Evolutionary conservation across 169 alveolate species (phyloP).

Genomic region (Eimeria sp.): DNA sequence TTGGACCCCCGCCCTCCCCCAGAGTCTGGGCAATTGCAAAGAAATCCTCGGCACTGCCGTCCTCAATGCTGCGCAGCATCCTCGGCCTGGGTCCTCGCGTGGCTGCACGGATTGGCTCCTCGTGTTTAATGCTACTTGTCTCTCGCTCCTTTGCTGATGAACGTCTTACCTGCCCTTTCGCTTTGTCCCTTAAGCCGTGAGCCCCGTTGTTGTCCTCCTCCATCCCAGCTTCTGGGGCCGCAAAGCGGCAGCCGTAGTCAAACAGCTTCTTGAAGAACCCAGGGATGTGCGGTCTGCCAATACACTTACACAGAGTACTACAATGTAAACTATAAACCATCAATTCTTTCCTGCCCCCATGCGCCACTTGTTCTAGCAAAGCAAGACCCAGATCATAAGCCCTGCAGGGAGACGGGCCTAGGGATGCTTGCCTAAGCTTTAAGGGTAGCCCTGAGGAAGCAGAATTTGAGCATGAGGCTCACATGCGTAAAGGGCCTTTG

Average conservation of each 20-base stretch:
- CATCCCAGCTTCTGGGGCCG: not conserved
- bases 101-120: not conserved
- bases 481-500: constrained; percentile 70
- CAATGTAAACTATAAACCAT: not conserved
- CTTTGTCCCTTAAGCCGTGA: not conserved
- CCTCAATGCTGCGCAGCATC: constrained; percentile 15
- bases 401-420: not conserved
- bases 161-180: not conserved
- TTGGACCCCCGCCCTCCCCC: constrained; percentile 77
- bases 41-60: constrained; percentile 67
- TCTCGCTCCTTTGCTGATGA: not conserved
- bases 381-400: not conserved
- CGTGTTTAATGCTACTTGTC: not conserved
- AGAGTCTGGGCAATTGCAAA: constrained; percentile 64
- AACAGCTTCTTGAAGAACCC: constrained; percentile 55
- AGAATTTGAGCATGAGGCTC: not conserved
- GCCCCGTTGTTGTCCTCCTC: not conserved
- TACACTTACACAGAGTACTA: not conserved
- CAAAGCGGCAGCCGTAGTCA: constrained; percentile 71
- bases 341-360: not conserved
- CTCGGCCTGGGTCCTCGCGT: constrained; percentile 41
- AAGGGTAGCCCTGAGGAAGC: not conserved
- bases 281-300: constrained; percentile 78
- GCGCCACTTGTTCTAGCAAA: too few species aligned
- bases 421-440: not conserved